Evolutionary conservation across 139 green algal species (phyloP), one percentile per base, ranked within the genome.

Genomic region (Chlorella sp.): DNA sequence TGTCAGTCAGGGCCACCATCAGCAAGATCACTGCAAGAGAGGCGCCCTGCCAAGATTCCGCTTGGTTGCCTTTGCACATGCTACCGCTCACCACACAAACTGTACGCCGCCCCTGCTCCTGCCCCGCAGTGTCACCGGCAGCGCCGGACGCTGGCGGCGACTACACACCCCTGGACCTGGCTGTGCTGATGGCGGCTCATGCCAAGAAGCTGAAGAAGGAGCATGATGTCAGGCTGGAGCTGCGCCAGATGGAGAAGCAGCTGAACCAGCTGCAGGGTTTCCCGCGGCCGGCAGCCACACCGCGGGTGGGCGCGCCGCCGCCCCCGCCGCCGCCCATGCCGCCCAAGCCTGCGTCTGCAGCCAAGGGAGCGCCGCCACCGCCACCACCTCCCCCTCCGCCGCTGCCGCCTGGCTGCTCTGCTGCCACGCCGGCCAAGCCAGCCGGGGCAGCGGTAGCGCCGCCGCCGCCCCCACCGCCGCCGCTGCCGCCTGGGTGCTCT

Each of bases 131-230:
- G 55, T 81, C 74, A 7, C 74, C 76, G 1, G 65, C 72, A 15
- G 71, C 74, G 34, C 20, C 28, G 16, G 83, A 87, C 32, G 78
- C 67, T 1, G 76, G 56, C 21, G 64, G 64, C 13, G 78, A 71
- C 12, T 80, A 85, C 74, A 88, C 74, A 1, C 85, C 85, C 1
- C 76, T 88, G 30, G 85, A 88, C 80, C 60, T 88, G 44, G 85
- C 85, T 1, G 55, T 78, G 30, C 28, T 88, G 32, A 47, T 88
- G 60, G 85, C 76, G 47, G 78, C 78, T 2, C 76, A 88, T 55
- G 76, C 85, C 44, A 85, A 88, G 67, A 78, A 73, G 60, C 34
- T 88, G 65, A 51, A 71, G 41, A 44, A 70, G 34, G 85, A 78
- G 28, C 38, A 74, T 0, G 71, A 80, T 1, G 51, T 30, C 32